A percentile compares a stretch with the other conserved stretches of the same genome.
These are phyloP conservation scores for Russula emetica DNA, from an alignment of 768 basidiomycete species.

Conservation along the genomic window DNA sequence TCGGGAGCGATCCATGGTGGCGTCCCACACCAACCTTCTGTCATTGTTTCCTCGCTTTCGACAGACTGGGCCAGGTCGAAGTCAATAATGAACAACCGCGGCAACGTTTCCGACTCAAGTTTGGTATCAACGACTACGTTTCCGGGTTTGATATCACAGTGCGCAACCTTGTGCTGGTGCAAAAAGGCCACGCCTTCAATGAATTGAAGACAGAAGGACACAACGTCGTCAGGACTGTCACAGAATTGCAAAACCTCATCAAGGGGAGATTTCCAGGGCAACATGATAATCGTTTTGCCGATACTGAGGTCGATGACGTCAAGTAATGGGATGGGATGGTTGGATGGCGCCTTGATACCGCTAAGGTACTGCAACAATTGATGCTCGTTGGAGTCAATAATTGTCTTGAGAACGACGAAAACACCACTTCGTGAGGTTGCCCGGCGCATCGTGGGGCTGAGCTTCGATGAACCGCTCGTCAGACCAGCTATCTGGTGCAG, in stretches of 20 bases:
- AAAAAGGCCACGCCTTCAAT: not conserved
- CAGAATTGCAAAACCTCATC: not conserved
- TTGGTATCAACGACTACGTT: not conserved
- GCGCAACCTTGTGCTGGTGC: slow-evolving; percentile 10
- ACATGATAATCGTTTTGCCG: not conserved
- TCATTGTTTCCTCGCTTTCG: not conserved
- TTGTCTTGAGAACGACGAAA: not conserved
- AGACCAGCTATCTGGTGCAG: not conserved
- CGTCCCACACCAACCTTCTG: not conserved
- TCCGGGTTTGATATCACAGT: not conserved
- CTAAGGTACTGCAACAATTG: not conserved
- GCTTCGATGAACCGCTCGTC: not conserved
- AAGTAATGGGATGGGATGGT: not conserved
- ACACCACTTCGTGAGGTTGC: not conserved
- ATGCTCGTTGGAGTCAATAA: not conserved
- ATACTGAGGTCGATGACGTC: not conserved
- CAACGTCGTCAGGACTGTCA: not conserved
- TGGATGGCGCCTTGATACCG: not conserved
- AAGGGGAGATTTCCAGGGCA: not conserved
- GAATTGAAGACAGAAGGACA: slow-evolving; percentile 1
- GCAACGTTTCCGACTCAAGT: not conserved
- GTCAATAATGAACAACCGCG: not conserved
- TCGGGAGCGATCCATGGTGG: not conserved
- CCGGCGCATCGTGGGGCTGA: not conserved
- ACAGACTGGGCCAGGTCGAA: not conserved